Evolutionary conservation across 345 rosid species (phyloP), one percentile per base, ranked within the genome.

Genomic region (Pugionium cornutum): DNA sequence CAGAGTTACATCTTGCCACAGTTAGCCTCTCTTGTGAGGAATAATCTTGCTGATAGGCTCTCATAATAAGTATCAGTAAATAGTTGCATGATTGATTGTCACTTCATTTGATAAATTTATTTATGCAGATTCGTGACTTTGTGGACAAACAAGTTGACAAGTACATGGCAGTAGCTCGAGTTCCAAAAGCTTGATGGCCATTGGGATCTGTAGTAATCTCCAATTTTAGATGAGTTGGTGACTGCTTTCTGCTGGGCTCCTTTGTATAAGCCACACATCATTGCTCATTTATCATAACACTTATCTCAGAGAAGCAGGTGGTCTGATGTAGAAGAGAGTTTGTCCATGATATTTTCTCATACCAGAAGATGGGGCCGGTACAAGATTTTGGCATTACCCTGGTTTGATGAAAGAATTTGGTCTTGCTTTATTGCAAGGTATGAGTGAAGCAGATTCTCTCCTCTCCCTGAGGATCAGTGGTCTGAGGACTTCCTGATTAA

Each of bases 131-230:
- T 64, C 97, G 99, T 42, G 82, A 91, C 64, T 95, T 95, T 68
- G 96, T 91, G 68, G 99, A 95, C 86, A 91, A 74, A 76, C 82
- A 91, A 84, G 90, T 95, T 54, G 99, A 95, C 85, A 86, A 79
- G 78, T 84, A 89, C 72, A 81, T 91, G 83, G 86, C 81, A 30
- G 65, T 57, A 53, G 80, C 83, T 77, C 73, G 82, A 65, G 72
- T 70, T 75, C 76, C 58, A 40, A 89, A 84, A 79, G 75, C 84
- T 65, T 83, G 89, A 88, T 64, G 73, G 69, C 69, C 79, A 65
- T 59, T 53, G 63, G 64, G 67, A 64, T 71, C 49, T 62, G 44
- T 36, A 30, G 74, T 56, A 58, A 52, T 67, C 56, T 68, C 77
- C 75, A 47, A 42, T 40, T 72, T 73, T 71, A 65, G 57, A 66